Evolutionary conservation across 768 basidiomycete genomes (phyloP).

Genomic region (Hydnomerulius pinastri): DNA sequence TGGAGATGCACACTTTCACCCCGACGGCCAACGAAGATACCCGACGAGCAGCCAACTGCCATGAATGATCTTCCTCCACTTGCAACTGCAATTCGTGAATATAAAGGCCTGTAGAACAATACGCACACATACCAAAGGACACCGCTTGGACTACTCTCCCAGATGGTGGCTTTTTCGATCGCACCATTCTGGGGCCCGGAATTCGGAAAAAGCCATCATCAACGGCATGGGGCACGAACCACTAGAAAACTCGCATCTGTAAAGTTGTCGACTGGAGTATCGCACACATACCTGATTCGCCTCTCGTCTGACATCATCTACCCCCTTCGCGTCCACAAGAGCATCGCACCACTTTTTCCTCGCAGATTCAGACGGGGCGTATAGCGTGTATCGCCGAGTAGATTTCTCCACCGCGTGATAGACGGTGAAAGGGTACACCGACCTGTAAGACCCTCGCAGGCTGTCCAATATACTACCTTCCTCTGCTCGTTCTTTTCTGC

Average conservation of each 20-base stretch:
- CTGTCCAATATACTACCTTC: slow-evolving; percentile 59
- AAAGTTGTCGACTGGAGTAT: slow-evolving; percentile 1
- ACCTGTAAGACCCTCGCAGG: slow-evolving; percentile 50
- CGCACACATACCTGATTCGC: slow-evolving; percentile 61
- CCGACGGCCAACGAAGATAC: slow-evolving; percentile 64
- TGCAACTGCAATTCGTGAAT: slow-evolving; percentile 34
- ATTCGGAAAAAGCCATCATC: slow-evolving; percentile 65
- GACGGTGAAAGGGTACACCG: slow-evolving; percentile 76
- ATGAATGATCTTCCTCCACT: slow-evolving; percentile 56
- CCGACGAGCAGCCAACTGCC: slow-evolving; percentile 65
- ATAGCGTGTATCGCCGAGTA: slow-evolving; percentile 71
- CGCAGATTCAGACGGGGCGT: slow-evolving; percentile 55
- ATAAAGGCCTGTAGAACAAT: background rate
- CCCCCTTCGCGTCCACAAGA: slow-evolving; percentile 61
- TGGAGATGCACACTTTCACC: slow-evolving; percentile 49
- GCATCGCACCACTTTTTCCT: slow-evolving; percentile 65
- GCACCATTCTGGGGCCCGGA: slow-evolving; percentile 36
- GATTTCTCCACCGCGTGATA: slow-evolving; percentile 63
- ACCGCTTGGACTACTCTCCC: slow-evolving; percentile 63
- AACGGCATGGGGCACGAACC: slow-evolving; percentile 61
- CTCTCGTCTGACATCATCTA: slow-evolving; percentile 67
- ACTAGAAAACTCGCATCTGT: slow-evolving; percentile 42
- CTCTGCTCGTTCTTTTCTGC: slow-evolving; percentile 61
- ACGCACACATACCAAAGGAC: slow-evolving; percentile 56
- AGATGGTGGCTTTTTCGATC: slow-evolving; percentile 40